Base-by-base conservation (phyloP, 306 rosid species). In the Gynostemma pentaphyllum region DNA sequence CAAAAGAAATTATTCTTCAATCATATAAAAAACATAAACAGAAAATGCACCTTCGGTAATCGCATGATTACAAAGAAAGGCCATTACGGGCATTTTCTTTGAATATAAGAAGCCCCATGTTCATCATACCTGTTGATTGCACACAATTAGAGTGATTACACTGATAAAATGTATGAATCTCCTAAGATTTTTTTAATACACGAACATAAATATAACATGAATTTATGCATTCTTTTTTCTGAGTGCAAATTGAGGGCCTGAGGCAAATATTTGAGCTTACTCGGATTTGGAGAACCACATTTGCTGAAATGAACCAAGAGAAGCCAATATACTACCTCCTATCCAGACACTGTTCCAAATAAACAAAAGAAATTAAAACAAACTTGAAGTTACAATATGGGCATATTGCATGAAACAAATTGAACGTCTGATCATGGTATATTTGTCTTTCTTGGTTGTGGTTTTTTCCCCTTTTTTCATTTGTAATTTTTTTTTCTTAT, bases 301-400 rank as follows among this genome's bases (percentile, higher is more conserved):
- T 62, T 74, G 78, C 77, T 92, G 99, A 82, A 92, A 88, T 74
- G 99, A 92, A 72, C 99, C 99, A 74, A 92, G 99, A 68, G 99
- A 92, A 29, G 99, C 99, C 88, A 92, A 80, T 75, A 92, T 92
- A 56, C 99, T 92, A 60, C 99, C 99, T 46, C 99, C 99, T 41
- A 92, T 92, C 99, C 99, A 92, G 46, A 92, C 99, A 68, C 99
- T 92, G 61, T 46, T 52, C 41, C 40, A 56, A 49, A 27, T 9
- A 69, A 52, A 7, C 9, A 69, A 44, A 54, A 26, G n/a, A n/a
- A n/a, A n/a, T n/a, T n/a, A n/a, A n/a, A n/a, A n/a, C n/a, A n/a
- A n/a, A n/a, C n/a, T n/a, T n/a, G n/a, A n/a, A n/a, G n/a, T n/a
- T n/a, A n/a, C n/a, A n/a, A n/a, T n/a, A n/a, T n/a, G n/a, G n/a